phyloP scores from a whole-genome alignment of 2,329 filamentous ascomycete genomes.

The Sporothrix protearum region DNA sequence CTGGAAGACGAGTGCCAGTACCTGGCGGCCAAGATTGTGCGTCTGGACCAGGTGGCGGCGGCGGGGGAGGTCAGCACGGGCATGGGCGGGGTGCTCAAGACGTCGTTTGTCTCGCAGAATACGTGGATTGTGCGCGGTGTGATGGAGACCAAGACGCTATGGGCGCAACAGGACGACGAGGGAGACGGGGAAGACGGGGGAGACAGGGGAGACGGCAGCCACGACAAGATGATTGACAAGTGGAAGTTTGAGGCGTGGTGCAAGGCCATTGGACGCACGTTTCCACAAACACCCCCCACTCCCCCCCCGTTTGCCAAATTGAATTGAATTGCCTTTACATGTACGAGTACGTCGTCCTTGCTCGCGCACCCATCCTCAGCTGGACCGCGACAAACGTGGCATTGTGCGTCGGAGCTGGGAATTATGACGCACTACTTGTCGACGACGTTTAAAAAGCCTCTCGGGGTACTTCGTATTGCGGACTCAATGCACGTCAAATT shows the following conservation, averaged over 20 bases:
- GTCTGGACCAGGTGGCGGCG: neutral
- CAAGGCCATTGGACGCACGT: conserved; percentile 7
- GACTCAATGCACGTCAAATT: too few species aligned
- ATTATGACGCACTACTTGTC: too few species aligned
- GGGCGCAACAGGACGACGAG: too few species aligned
- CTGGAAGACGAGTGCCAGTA: conserved; percentile 1
- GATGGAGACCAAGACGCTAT: neutral
- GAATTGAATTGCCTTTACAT: too few species aligned
- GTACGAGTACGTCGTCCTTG: too few species aligned
- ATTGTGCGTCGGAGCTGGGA: too few species aligned
- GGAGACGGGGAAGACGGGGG: neutral
- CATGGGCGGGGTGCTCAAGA: neutral
- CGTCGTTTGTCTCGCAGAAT: conserved; percentile 1
- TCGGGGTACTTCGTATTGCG: too few species aligned
- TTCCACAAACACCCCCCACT: neutral
- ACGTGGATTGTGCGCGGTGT: neutral
- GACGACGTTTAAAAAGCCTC: too few species aligned
- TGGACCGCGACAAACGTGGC: too few species aligned
- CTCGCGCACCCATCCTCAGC: too few species aligned
- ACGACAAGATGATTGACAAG: conserved; percentile 8
- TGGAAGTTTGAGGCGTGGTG: conserved; percentile 15
- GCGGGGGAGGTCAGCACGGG: neutral
- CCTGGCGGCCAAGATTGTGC: neutral
- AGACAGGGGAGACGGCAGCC: neutral
- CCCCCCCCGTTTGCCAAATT: neutral